Evolutionary conservation across 1,139 yeast genomes (phyloP).

Genomic region (Pichia sp.): DNA sequence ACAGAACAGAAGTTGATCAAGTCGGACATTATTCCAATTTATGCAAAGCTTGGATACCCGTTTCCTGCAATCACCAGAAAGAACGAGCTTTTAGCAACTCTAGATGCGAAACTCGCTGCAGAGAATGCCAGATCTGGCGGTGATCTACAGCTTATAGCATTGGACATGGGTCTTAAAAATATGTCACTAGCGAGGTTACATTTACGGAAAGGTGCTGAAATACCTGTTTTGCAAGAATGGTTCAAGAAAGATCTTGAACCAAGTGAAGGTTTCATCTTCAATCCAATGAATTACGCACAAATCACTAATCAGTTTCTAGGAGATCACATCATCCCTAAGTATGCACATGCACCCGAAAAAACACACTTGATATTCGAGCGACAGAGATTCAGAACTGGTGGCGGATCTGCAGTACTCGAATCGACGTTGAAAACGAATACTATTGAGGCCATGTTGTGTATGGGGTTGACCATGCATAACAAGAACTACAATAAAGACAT

Average conservation of each 20-base stretch:
- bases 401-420: constrained; percentile 40
- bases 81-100: constrained; percentile 7
- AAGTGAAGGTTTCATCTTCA: constrained; percentile 14
- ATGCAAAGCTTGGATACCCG: constrained; percentile 17
- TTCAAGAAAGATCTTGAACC: constrained; percentile 32
- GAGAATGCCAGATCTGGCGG: not conserved
- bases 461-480: constrained; percentile 13
- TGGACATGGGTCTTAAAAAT: constrained; percentile 39
- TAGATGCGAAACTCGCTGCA: constrained; percentile 4
- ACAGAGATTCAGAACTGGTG: constrained; percentile 46
- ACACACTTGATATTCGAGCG: constrained; percentile 44
- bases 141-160: constrained; percentile 27
- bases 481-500: not conserved
- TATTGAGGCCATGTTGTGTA: constrained; percentile 42
- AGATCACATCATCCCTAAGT: constrained; percentile 5
- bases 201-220: constrained; percentile 2
- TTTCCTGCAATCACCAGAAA: constrained; percentile 12
- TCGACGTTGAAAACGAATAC: constrained; percentile 45
- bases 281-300: constrained; percentile 22
- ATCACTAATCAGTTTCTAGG: constrained; percentile 18
- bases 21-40: constrained; percentile 4
- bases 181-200: constrained; percentile 31
- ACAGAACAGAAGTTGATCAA: not conserved
- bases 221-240: constrained; percentile 37
- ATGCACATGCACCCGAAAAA: constrained; percentile 18